Evolutionary conservation across 2,329 filamentous ascomycete species (phyloP), one percentile per base, ranked within the genome.

Genomic region (Aspergillus sp.): DNA sequence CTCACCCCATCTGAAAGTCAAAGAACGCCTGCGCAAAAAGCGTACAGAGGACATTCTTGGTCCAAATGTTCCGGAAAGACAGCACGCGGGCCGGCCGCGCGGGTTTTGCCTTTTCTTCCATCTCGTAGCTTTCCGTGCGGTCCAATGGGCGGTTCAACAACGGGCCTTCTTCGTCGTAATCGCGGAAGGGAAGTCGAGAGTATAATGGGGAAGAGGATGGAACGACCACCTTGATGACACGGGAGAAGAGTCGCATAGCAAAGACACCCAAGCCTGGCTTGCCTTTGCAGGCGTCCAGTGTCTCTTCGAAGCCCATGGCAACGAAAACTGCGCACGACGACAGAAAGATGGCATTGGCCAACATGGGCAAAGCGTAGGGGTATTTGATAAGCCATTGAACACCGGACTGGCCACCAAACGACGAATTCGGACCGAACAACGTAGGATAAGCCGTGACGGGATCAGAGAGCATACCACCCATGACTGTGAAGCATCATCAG

Each of bases 381-480:
- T 80, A 87, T 41, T 65, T 68, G 20, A 68, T 73, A 63, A 85
- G 75, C 81, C 84, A 86, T 42, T 75, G 63, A 1, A 81, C 82
- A 0, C 80, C 81, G 38, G 72, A 46, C 38, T 73, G 66, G 7
- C 79, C 79, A 4, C 79, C 79, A 44, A 85, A 73, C 0, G 74
- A 63, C 1, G 80, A 81, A 13, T 75, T 75, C 4, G 76, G 72
- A 1, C 81, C 83, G 57, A 88, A 88, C 0, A 85, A 53, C 0
- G 65, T 67, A 0, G 85, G 84, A 56, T 86, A 80, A 19, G 74
- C 82, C n/a, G 69, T 72, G 4, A 79, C 75, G 0, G 85, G 84
- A 58, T 88, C 82, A 6, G 85, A 81, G 25, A 88, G 69, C 53
- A 87, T 63, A 42, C 85, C 85, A 43, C 85, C 84, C 67, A 84